Base-by-base conservation (phyloP, 768 basidiomycete species). In the Daedaleopsis nitida region DNA sequence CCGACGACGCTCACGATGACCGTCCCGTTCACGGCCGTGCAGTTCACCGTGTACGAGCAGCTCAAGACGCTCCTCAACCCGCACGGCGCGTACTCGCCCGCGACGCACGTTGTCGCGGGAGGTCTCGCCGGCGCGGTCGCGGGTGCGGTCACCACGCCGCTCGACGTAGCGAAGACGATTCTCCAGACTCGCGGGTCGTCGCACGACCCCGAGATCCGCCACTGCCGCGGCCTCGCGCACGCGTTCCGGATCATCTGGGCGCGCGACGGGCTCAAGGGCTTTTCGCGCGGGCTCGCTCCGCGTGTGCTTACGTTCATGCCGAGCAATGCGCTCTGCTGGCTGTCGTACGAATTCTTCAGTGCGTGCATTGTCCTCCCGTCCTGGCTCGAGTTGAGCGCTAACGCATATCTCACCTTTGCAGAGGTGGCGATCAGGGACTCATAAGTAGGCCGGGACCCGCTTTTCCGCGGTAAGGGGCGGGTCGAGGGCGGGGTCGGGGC, bases 301-400 rank as follows among this genome's bases (percentile, higher is more conserved):
- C 85, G 97, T 49, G 87, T 99, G 54, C 77, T 98, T 74, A 96
- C 96, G 24, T 92, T 91, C 69, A 92, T 98, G 87, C 97, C 97
- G 7, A 95, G 92, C 72, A 97, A 96, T 55, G 97, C 97, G 11
- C 80, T 99, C 52, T 96, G 92, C 76, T 99, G 96, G 97, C 79
- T 96, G 73, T 96, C 94, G 55, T 96, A 98, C 70, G 96, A 98
- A 76, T 97, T 96, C 78, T 97, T 97, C 84, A 97, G 95, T 96
- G 73, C 78, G 95, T 87, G 23, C 13, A 3, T n/a, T 35, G n/a
- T 53, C 32, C 14, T 53, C 45, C 27, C 54, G 19, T 23, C 32
- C 19, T 42, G 23, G 23, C 58, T 47, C 52, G 32, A 10, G 12
- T 5, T 13, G 19, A 5, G 12, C 21, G 37, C 34, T 8, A 13